Evolutionary conservation across 495 filamentous ascomycete species (phyloP), one percentile per base, ranked within the genome.

Genomic region (Bacidia gigantensis): DNA sequence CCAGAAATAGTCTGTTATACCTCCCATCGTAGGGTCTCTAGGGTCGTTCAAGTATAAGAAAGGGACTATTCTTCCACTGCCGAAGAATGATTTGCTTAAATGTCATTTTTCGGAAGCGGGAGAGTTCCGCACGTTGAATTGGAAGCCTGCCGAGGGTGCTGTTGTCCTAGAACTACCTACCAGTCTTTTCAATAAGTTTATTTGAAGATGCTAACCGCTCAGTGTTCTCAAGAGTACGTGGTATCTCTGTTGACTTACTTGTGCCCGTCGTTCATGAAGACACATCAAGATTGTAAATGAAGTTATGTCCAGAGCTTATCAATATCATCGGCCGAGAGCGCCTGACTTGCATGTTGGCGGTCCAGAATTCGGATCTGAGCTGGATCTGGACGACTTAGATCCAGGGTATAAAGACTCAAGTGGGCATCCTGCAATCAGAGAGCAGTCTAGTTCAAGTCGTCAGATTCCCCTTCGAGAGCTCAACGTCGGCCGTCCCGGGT

Each of bases 341-440:
- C 73, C 75, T 62, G 70, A 75, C 60, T 75, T 72, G 26, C 68
- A 67, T 46, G 56, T 63, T 51, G 69, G 77, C 61, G n/a, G n/a
- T n/a, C n/a, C n/a, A n/a, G n/a, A n/a, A n/a, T n/a, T n/a, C n/a
- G n/a, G n/a, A n/a, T n/a, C n/a, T n/a, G n/a, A n/a, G n/a, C n/a
- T n/a, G n/a, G n/a, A n/a, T n/a, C n/a, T 81, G 49, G 74, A 87
- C 58, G 85, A 88, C 72, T 76, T 88, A 35, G 83, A 86, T 57
- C 82, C 81, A n/a, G n/a, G n/a, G n/a, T n/a, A n/a, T n/a, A n/a
- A n/a, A n/a, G n/a, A n/a, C n/a, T 35, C 29, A 14, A 5, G 7
- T 35, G 5, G 29, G 29, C 29, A 14, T 7, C 5, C 5, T 14
- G 29, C 29, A 35, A 35, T 7, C 7, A 35, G 29, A 35, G 29